Evolutionary conservation across 805 yeast genomes (phyloP), one percentile per base, ranked within the genome.

Genomic region (Candida tibetensis): DNA sequence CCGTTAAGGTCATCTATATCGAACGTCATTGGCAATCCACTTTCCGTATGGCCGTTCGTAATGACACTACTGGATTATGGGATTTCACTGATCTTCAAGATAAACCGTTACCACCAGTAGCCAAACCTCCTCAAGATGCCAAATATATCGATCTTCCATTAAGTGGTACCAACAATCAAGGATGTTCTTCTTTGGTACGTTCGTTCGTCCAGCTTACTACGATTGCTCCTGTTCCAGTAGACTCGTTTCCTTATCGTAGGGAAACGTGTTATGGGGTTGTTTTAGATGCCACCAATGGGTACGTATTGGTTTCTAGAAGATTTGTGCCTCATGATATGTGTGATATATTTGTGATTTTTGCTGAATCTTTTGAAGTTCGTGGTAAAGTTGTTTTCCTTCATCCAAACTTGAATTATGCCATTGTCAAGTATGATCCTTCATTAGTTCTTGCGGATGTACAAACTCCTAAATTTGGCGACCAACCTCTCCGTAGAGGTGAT

Each of bases 11-110:
- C 2, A 71, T 85, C 8, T 78, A 75, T 50, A 74, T 89, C 35
- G 95, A 88, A 53, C 79, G 96, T 47, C 95, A 87, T 62, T 89
- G 96, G 96, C 70, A 75, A 40, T 72, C 81, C 5, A 72, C 81
- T 31, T 83, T 88, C 58, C 74, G 82, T 48, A 49, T 82, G 33
- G 93, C 93, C 2, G 66, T 68, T 1, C 64, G 89, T 55, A 76
- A 77, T 51, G 82, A 77, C 53, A 51, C 42, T 4, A 69, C 79
- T 8, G 82, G 82, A 0, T 52, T 77, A 19, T 77, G 82, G 82
- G 79, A 77, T 51, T 76, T 70, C 49, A 63, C 60, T 6, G 62
- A 66, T 18, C 42, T 76, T 49, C 83, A 64, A 62, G 83, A 74
- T 58, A 79, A 77, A 19, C 81, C 93, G 3, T 53, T 80, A 17